Base-by-base conservation (phyloP, 176 grass and related monocot genomes). In the Musa itinerans region DNA sequence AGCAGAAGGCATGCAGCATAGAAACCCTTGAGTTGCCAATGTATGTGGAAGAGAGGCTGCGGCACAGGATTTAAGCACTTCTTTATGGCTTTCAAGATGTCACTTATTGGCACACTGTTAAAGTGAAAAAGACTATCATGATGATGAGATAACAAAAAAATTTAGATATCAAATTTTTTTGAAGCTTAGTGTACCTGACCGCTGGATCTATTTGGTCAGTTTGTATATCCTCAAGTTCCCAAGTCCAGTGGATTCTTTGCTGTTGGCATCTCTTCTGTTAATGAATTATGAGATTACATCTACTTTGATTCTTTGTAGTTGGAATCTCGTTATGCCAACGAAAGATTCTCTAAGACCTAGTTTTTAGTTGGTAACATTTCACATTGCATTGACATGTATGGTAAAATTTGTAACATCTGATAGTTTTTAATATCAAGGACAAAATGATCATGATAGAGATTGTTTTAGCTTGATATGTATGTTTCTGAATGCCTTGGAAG, bases 221-320 rank as follows among this genome's bases (percentile, higher is more conserved):
- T 71, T 69, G 43, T 24, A 24, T 24, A 24, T 24, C 24, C 24
- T n/a, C 19, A 24, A 57, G 24, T 58, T 58, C 13, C 53, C 27
- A 65, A 24, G 25, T 9, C 21, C 4, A 52, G 59, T 52, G 26
- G 61, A 16, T 77, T 53, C 61, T 66, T 77, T 65, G 49, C 23
- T 50, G 50, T 21, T 63, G 11, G 11, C 11, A 52, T 65, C 10
- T 22, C 43, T 43, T 43, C 50, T 49, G 1, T 65, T 63, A 53
- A 19, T 16, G n/a, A 17, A 52, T 63, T 52, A 17, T 22, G 20
- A 3, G 65, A 77, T 50, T 65, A 11, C 8, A 52, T 25, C n/a
- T 65, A 77, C 53, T 43, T 77, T 65, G 49, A 77, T 66, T 77
- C 61, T 65, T 65, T 77, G 75, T 77, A 65, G 24, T 15, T 50